phyloP scores from a whole-genome alignment of 352 stramenopile species.

The Phytopythium boreale region DNA sequence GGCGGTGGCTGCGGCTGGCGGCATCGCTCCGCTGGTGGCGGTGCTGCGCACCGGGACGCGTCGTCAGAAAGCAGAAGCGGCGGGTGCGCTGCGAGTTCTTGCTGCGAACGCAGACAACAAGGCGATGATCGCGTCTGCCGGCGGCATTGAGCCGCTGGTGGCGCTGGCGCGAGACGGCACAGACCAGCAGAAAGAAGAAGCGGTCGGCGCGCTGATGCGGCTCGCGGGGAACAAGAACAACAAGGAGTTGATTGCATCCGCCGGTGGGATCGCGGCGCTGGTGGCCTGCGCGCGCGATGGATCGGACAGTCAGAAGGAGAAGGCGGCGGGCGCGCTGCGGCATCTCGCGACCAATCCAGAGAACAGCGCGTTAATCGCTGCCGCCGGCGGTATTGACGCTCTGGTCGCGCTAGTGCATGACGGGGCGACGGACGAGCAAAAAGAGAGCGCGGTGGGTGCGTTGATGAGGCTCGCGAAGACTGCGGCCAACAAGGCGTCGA shows the following conservation, averaged over 20 bases:
- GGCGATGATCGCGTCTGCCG: not conserved
- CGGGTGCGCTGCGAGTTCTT: not conserved
- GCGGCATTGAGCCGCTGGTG: constrained; percentile 4
- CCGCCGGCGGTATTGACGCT: not conserved
- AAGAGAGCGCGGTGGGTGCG: not conserved
- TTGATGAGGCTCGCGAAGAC: not conserved
- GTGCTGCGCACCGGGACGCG: not conserved
- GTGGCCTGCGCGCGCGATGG: not conserved
- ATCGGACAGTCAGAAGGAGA: constrained; percentile 1
- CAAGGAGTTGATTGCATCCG: not conserved
- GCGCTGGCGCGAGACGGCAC: not conserved
- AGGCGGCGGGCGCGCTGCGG: not conserved
- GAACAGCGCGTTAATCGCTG: not conserved
- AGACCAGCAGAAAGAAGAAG: not conserved
- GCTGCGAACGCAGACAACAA: constrained; percentile 1
- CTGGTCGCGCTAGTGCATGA: not conserved
- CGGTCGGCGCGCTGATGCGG: not conserved
- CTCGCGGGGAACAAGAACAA: constrained; percentile 1
- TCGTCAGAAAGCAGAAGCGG: not conserved
- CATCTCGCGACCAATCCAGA: not conserved
- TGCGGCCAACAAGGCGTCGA: not conserved
- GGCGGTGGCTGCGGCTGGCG: not conserved
- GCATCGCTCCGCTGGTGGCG: not conserved
- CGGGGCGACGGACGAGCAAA: not conserved
- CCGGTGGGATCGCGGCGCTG: not conserved